Evolutionary conservation across 2,329 filamentous ascomycete species (phyloP), one percentile per base, ranked within the genome.

Genomic region (Arthrobotrys conoides): DNA sequence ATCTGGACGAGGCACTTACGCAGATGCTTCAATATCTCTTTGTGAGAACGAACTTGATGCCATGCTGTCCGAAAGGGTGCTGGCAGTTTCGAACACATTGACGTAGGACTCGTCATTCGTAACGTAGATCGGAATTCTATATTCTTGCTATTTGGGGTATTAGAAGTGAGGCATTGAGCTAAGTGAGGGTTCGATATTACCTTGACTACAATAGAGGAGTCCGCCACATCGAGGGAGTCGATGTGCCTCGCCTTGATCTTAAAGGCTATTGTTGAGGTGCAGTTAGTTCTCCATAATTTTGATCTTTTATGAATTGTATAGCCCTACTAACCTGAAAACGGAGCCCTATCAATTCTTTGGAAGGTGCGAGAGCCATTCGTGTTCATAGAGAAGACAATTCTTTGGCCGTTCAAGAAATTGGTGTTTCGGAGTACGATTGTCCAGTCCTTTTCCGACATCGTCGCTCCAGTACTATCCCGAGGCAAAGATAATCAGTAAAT

Each of bases 41-140:
- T 55, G 33, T 3, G 79, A 80, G 44, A 81, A 81, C 2, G 79
- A 80, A 38, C 80, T 81, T 1, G 46, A 49, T 5, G 79, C 79
- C 44, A 81, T 69, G n/a, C 57, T 46, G 16, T 9, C 64, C 3
- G 77, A 69, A 9, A 80, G n/a, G 14, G 72, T 22, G 18, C 55
- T 66, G 0, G 63, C 38, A 33, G 77, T 81, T 33, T 81, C 80
- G 48, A 57, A 80, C 0, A 64, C 73, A 24, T 80, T 68, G 36
- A 81, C 72, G 36, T 81, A 80, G 4, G 80, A 78, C 51, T 81
- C 78, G 48, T 81, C 80, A 5, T 33, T 66, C 14, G 73, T 68
- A 59, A 64, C 22, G 22, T 38, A 80, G 0, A 38, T 48, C 1
- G 76, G 71, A 18, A 75, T 76, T 20, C 61, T 20, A 18, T 61